Evolutionary conservation across 2,329 filamentous ascomycete genomes (phyloP), one percentile per base, ranked within the genome.

Genomic region (Penicillium thymicola): DNA sequence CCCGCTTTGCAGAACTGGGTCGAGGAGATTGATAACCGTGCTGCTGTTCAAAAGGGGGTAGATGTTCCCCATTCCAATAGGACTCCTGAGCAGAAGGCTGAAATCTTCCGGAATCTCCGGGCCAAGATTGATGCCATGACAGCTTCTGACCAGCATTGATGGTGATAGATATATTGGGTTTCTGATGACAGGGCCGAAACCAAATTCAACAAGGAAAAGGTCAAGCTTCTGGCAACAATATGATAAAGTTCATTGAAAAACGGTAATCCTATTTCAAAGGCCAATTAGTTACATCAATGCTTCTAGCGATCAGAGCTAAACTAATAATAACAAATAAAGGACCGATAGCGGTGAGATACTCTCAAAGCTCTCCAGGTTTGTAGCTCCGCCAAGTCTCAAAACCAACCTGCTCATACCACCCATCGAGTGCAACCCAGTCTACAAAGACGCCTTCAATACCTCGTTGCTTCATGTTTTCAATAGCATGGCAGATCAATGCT

Each of bases 361-460:
- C 21, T 51, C 38, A 65, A 27, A 70, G 66, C 48, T 68, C 64
- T 2, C 67, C 72, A 6, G 67, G 65, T 38, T 72, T 62, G 65
- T 79, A 79, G 51, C 75, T 73, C 46, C 72, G 70, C 68, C 68
- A 75, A 5, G 69, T 65, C 55, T 71, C 51, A 59, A 77, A 78
- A 1, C 76, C 77, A 40, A 78, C 57, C 49, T 72, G 70, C 63
- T 78, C 78, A 65, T 79, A 79, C 64, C 74, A 79, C 16, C 76
- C 76, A 16, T 74, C 67, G 40, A 77, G 64, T 23, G 67, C 70
- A 40, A 77, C 75, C 70, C 72, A 78, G 54, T 80, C 77, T 46
- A 80, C 71, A 63, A 76, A 78, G 2, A 78, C 72, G 0, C 74
- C 74, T 34, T 78, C 71, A 2, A 76, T 60, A 0, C 73, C 76